Evolutionary conservation across 2,329 filamentous ascomycete species (phyloP).

Genomic region (Colletotrichum paranaense): DNA sequence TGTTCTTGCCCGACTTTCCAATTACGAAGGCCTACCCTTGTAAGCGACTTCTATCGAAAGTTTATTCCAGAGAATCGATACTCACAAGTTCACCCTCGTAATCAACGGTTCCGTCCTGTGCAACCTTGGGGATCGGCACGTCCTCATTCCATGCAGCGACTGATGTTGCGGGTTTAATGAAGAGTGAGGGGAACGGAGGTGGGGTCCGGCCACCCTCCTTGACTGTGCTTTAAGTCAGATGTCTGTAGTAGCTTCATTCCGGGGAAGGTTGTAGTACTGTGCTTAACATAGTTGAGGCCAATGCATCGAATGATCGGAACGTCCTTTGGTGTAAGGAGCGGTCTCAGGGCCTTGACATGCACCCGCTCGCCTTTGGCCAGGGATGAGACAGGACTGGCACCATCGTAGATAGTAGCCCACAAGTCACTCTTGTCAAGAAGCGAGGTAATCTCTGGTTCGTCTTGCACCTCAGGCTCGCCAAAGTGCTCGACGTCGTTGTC

Average conservation of each 20-base stretch:
- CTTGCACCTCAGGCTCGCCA: conserved; percentile 45
- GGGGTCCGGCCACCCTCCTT: conserved; percentile 63
- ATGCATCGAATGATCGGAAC: conserved; percentile 50
- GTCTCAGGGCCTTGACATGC: conserved; percentile 45
- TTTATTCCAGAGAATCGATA: accelerated
- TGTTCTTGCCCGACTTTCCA: conserved; percentile 63
- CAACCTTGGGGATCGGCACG: conserved; percentile 58
- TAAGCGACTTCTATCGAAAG: neutral
- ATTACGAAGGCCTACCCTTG: conserved; percentile 58
- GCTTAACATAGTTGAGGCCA: conserved; percentile 50
- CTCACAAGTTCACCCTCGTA: conserved; percentile 61
- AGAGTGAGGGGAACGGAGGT: conserved; percentile 60
- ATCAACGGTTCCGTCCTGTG: conserved; percentile 57
- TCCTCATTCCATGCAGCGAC: conserved; percentile 49
- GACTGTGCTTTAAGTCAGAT: conserved; percentile 47
- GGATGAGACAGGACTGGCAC: conserved; percentile 40
- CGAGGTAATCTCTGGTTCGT: conserved; percentile 41
- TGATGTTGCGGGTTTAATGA: conserved; percentile 60
- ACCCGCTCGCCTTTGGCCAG: conserved; percentile 43
- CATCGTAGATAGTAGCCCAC: conserved; percentile 45
- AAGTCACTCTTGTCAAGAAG: conserved; percentile 41
- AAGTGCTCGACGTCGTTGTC: conserved; percentile 46
- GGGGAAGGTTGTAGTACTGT: conserved; percentile 41
- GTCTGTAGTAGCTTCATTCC: neutral
- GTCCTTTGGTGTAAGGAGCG: conserved; percentile 44